Evolutionary conservation across 140 eudicot genomes (phyloP), one percentile per base, ranked within the genome.

Genomic region (Oenanthe javanica): DNA sequence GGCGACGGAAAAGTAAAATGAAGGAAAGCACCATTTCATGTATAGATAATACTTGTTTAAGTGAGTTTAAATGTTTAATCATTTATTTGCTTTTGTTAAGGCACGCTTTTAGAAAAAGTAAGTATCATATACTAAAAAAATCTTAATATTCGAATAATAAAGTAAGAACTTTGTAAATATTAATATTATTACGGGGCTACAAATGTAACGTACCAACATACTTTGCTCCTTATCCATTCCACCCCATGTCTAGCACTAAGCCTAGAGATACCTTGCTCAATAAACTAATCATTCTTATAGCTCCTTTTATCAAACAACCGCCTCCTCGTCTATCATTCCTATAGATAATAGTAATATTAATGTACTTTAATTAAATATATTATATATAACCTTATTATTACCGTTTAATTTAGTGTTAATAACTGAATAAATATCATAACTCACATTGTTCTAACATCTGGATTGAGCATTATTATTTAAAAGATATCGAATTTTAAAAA

Each of bases 1-100:
- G 69, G 69, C 38, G 38, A 61, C 69, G 69, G 69, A 61, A 61
- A 61, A 61, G 67, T 13, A 61, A 61, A n/a, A n/a, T n/a, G 69
- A 61, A 61, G 69, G 14, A 61, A 61, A 61, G 69, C 69, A 61
- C 69, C 69, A n/a, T 61, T 0, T 55, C 9, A 6, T 5, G 18
- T 1, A 55, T 18, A 5, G 2, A n/a, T 7, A 6, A 1, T 7
- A n/a, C 67, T 21, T 11, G n/a, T 21, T 51, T 59, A 59, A 11
- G 31, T 1, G 67, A 59, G 67, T 59, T 59, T 21, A 1, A 59
- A 21, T 15, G 19, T 0, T 59, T 21, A 21, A 1, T 8, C 45
- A 42, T 42, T 42, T 42, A 2, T 59, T n/a, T 6, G 36, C 10
- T 21, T 1, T 57, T 1, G 11, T 57, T 18, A 57, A 25, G 4